A percentile compares a stretch with the other conserved stretches of the same genome.
Conservation (phyloP, 768 basidiomycete genomes). For the Neoboletus magnificus region DNA sequence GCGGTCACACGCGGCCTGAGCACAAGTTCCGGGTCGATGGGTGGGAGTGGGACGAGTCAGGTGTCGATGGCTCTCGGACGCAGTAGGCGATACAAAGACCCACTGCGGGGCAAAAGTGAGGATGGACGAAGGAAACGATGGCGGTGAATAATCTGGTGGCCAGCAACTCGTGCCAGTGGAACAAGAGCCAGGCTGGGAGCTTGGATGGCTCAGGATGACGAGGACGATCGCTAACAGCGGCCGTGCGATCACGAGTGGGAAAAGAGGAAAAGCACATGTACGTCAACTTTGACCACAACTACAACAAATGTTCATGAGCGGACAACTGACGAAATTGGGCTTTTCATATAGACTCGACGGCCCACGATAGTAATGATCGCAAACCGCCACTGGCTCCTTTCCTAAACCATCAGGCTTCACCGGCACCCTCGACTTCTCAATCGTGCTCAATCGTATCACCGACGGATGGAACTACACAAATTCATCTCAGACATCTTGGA, state of each 20-base stretch:
- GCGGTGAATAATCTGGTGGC: neutral
- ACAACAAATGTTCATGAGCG: neutral
- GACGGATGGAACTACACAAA: slow-evolving; percentile 10
- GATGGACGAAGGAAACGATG: neutral
- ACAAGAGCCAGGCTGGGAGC: neutral
- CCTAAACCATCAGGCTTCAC: neutral
- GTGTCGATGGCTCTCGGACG: neutral
- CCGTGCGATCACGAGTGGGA: neutral
- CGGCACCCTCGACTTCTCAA: neutral
- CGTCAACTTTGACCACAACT: neutral
- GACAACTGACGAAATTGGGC: neutral
- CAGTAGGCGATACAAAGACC: neutral
- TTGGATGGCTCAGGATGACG: neutral
- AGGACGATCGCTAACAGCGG: neutral
- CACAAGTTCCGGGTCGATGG: neutral
- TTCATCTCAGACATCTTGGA: slow-evolving; percentile 10
- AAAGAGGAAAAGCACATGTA: neutral
- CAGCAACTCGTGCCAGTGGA: neutral
- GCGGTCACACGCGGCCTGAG: neutral
- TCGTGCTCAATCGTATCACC: neutral
- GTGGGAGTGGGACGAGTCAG: neutral
- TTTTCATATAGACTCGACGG: too few species aligned
- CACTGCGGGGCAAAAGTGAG: too few species aligned
- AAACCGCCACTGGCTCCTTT: slow-evolving; percentile 2
- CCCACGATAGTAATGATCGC: neutral